A percentile compares a stretch with the other conserved stretches of the same genome.
phyloP scores from a whole-genome alignment of 108 stramenopile species.

The Aurantiochytrium sp. region DNA sequence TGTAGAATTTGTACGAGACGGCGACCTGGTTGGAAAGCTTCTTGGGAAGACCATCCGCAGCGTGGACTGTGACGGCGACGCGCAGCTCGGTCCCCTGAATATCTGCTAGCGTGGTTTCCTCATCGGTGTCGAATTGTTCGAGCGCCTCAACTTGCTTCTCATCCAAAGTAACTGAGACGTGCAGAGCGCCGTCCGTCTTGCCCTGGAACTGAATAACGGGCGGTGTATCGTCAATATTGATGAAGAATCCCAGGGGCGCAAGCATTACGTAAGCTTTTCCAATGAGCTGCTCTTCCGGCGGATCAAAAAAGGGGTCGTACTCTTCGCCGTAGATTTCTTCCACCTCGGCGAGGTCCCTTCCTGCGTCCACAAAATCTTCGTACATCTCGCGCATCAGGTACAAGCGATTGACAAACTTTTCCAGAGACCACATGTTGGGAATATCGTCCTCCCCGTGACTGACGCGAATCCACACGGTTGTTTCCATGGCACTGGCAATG shows the following conservation, averaged over 20 bases:
- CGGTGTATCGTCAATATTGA: conserved; percentile 23
- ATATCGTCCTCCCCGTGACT: neutral
- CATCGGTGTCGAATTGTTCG: neutral
- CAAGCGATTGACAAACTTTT: conserved; percentile 25
- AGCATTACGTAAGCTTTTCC: conserved; percentile 21
- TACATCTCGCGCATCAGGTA: conserved; percentile 37
- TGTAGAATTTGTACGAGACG: conserved; percentile 26
- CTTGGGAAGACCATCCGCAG: conserved; percentile 14
- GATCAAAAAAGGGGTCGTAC: conserved; percentile 28
- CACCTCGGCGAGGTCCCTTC: neutral
- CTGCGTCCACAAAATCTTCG: conserved; percentile 16
- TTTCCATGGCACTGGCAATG: conserved; percentile 8
- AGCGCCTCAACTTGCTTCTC: neutral
- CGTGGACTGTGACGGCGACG: conserved; percentile 2
- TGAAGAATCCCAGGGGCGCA: conserved; percentile 4
- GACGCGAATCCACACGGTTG: conserved; percentile 26
- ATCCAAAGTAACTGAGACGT: neutral
- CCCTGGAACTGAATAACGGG: conserved; percentile 30
- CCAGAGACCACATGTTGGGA: neutral
- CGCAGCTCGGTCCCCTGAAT: conserved; percentile 16
- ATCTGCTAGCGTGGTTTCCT: neutral
- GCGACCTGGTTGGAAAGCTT: conserved; percentile 3
- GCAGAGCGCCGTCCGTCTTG: conserved; percentile 11
- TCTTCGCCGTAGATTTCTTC: conserved; percentile 1
- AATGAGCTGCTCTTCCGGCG: neutral